Base-by-base conservation (phyloP, 2,329 filamentous ascomycete genomes). In the Diaporthe aspalathi region DNA sequence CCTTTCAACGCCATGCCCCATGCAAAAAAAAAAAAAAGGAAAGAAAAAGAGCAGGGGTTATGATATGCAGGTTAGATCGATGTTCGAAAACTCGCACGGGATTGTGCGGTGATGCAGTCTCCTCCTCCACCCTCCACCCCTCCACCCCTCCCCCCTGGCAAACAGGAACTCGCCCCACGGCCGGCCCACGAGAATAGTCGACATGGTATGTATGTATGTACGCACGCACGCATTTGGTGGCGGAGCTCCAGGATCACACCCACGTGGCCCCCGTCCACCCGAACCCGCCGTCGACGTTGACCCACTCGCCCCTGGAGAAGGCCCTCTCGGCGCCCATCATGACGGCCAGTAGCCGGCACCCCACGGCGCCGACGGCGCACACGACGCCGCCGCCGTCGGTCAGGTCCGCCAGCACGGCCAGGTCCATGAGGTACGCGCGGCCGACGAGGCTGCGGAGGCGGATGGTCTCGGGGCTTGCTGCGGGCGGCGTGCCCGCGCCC, bases 301-400 rank as follows among this genome's bases (percentile, higher is more conserved):
- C 85, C 93, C 94, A 97, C 54, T 85, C 84, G 1, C 85, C 86
- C 22, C 85, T 80, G 43, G 84, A 83, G 73, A 94, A 86, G 6
- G 87, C 89, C 38, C 84, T 86, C 47, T 95, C 91, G 93, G 93
- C 95, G 0, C 94, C 94, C 90, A 96, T 90, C 91, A 97, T 94
- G 50, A 97, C 93, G 2, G 89, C 94, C 73, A 97, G 79, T 67
- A 97, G 77, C 27, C 93, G 87, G 79, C 94, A 97, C 0, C 89
- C 89, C 81, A 86, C 89, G 43, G 91, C 89, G 75, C 91, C 93
- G 29, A 95, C 91, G 3, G 91, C 92, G 77, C 94, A 97, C 1
- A 97, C 87, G 9, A 96, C 86, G 16, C 84, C 86, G 79, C 96
- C 93, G 69, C 71, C 70, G 3, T 49, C 43, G 17, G 88, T 90